These are phyloP conservation scores for Bertia moriformis DNA, from an alignment of 2,329 filamentous ascomycete genomes.

Conservation along the genomic window DNA sequence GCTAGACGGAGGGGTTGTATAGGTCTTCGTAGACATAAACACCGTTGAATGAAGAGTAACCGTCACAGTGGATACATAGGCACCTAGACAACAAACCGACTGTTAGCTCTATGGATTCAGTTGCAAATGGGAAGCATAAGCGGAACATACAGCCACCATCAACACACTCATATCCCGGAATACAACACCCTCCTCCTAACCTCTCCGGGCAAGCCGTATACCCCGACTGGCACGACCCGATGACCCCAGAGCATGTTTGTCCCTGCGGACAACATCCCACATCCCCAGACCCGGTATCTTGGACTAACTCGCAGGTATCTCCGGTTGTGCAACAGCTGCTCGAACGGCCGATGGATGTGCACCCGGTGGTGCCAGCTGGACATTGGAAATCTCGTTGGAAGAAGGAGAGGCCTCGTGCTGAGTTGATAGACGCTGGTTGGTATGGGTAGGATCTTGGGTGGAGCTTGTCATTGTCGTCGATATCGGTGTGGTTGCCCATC, in stretches of 20 bases:
- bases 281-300: constrained; percentile 34
- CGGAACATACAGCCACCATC: constrained; percentile 32
- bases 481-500: too few relatives aligned
- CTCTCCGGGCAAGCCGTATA: constrained; percentile 38
- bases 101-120: too few relatives aligned
- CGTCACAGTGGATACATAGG: neutral
- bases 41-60: neutral
- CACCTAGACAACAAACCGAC: neutral
- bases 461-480: too few relatives aligned
- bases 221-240: constrained; percentile 32
- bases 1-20: neutral
- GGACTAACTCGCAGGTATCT: constrained; percentile 34
- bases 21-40: neutral
- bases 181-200: constrained; percentile 44
- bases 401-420: too few relatives aligned
- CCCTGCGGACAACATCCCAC: constrained; percentile 46
- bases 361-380: constrained; percentile 35
- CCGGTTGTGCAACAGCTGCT: constrained; percentile 40
- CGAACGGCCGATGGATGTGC: constrained; percentile 35
- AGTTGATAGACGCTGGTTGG: too few relatives aligned
- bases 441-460: too few relatives aligned
- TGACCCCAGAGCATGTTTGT: constrained; percentile 29
- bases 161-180: constrained; percentile 42
- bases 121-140: too few relatives aligned
- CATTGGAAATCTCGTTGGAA: constrained; percentile 37